A percentile compares a stretch with the other conserved stretches of the same genome.
Evolutionary conservation across 305 asterid genomes (phyloP).

Genomic region (Fraxinus xanthoxyloides): DNA sequence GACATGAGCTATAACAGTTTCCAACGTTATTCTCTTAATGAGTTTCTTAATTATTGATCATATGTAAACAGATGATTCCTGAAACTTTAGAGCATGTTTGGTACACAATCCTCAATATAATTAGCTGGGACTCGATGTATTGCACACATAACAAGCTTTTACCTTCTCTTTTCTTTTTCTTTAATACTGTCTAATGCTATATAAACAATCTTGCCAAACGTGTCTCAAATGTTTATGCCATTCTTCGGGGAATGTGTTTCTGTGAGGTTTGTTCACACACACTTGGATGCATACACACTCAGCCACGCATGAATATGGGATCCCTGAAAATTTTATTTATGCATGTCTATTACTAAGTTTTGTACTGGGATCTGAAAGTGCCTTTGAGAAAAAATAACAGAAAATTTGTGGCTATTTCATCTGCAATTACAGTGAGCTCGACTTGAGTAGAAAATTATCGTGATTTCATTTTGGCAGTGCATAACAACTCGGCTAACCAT

Average conservation of each 20-base stretch:
- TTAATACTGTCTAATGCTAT: background rate
- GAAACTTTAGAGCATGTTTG: background rate
- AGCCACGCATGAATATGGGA: background rate
- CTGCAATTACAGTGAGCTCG: background rate
- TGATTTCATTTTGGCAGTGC: conserved; percentile 28
- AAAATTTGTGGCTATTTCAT: background rate
- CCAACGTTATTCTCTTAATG: background rate
- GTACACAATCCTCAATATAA: background rate
- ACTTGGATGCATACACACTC: background rate
- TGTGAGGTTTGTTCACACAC: background rate
- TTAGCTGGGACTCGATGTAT: background rate
- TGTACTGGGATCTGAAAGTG: background rate
- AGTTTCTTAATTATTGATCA: background rate
- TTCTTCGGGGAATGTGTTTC: background rate
- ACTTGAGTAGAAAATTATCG: background rate
- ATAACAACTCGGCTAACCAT: conserved; percentile 28
- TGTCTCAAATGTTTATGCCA: background rate
- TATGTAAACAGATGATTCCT: background rate
- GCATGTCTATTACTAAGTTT: background rate
- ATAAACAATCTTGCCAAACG: background rate
- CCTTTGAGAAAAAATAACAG: background rate
- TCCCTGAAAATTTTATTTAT: background rate
- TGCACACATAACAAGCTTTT: background rate
- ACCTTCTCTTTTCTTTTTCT: background rate
- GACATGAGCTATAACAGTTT: background rate